phyloP scores from a whole-genome alignment of 768 basidiomycete genomes.

The Leccinum incarnatum region DNA sequence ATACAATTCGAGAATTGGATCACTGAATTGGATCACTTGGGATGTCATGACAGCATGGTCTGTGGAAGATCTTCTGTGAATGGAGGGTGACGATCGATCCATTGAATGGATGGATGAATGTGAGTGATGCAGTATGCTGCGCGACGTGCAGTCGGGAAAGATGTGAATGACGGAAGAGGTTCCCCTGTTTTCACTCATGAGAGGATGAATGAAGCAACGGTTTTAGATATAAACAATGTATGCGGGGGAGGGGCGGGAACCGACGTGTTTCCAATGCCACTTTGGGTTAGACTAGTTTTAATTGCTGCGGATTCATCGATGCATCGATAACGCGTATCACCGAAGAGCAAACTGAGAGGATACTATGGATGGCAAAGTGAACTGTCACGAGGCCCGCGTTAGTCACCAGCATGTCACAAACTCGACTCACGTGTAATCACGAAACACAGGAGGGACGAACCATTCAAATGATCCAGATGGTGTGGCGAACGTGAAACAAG shows the following conservation, averaged over 20 bases:
- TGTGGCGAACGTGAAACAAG: not conserved
- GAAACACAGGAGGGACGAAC: not conserved
- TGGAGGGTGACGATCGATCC: slow-evolving; percentile 7
- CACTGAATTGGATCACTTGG: not conserved
- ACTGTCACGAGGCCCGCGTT: not conserved
- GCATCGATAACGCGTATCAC: slow-evolving; percentile 16
- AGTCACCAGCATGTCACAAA: not conserved
- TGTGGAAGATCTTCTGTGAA: slow-evolving; percentile 4
- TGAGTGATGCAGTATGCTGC: not conserved
- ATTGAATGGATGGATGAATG: not conserved
- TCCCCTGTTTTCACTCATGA: slow-evolving; percentile 5
- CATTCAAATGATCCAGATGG: not conserved
- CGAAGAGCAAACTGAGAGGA: slow-evolving; percentile 11
- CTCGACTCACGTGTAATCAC: slow-evolving; percentile 1
- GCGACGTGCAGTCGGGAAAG: not conserved
- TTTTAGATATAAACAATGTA: slow-evolving; percentile 7
- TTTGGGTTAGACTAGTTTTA: slow-evolving; percentile 9
- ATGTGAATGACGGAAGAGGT: not conserved
- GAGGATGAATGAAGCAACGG: not conserved
- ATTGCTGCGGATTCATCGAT: slow-evolving; percentile 13
- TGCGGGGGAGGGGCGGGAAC: slow-evolving; percentile 1
- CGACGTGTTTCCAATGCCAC: slow-evolving; percentile 21
- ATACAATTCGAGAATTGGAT: slow-evolving; percentile 15
- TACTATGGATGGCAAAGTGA: slow-evolving; percentile 2
- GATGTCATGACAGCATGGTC: not conserved